Conservation (phyloP, 441 rosid species). For the Croton laevigatus region DNA sequence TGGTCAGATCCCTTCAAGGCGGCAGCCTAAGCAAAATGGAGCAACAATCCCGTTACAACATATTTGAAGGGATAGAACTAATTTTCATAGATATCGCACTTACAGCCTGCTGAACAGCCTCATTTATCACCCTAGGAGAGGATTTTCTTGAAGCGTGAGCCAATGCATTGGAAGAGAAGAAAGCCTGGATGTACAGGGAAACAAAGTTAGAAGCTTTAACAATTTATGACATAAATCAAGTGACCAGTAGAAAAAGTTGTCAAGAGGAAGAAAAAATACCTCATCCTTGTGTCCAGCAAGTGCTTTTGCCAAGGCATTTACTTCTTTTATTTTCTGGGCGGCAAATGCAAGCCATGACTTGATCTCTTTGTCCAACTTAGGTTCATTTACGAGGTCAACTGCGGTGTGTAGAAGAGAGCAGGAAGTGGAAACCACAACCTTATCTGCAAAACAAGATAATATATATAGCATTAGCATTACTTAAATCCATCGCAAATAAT, state of each 20-base stretch:
- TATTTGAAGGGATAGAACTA: not conserved
- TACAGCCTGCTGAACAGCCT: conserved; percentile 92
- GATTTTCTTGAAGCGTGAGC: conserved; percentile 89
- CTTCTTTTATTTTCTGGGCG: conserved; percentile 93
- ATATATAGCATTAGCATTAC: not conserved
- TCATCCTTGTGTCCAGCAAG: conserved; percentile 70
- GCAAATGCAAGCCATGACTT: conserved; percentile 98
- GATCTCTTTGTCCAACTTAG: conserved; percentile 78
- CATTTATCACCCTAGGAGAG: conserved; percentile 87
- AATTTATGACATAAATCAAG: not conserved
- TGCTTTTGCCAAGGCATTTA: conserved; percentile 85
- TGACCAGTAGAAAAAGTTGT: not conserved
- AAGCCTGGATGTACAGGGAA: conserved; percentile 39
- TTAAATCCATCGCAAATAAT: not conserved
- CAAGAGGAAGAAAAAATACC: conserved; percentile 36
- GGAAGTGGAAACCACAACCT: conserved; percentile 90
- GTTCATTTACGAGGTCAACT: conserved; percentile 85
- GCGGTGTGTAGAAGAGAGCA: conserved; percentile 98
- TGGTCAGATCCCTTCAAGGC: conserved; percentile 90
- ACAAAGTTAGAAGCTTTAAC: not conserved
- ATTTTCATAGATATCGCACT: conserved; percentile 33
- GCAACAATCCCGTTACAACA: not conserved
- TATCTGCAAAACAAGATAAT: conserved; percentile 46
- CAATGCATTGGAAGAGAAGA: conserved; percentile 67
- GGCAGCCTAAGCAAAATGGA: conserved; percentile 59